These are phyloP conservation scores for Neurospora sp. DNA, from an alignment of 495 filamentous ascomycete genomes.

Conservation along the genomic window DNA sequence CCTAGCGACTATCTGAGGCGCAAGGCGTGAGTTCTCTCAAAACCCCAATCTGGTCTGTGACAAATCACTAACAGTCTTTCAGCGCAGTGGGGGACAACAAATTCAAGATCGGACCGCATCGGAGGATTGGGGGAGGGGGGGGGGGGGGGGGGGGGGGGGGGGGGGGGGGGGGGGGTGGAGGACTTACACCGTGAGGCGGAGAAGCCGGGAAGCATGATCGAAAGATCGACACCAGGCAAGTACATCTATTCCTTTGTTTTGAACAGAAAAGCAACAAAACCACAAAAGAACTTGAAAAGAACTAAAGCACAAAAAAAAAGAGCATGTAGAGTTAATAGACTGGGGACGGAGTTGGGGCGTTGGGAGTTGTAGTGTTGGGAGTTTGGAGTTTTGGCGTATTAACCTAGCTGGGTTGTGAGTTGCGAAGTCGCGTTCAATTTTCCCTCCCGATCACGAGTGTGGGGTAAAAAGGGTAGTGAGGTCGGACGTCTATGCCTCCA, in stretches of 20 bases:
- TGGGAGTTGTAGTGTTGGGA: not conserved
- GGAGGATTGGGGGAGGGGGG: not conserved
- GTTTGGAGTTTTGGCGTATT: not conserved
- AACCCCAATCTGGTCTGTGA: not conserved
- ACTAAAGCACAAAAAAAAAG: not conserved
- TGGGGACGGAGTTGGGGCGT: not conserved
- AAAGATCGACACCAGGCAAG: not conserved
- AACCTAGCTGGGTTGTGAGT: not conserved
- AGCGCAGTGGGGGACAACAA: not conserved
- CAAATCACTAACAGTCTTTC: not conserved
- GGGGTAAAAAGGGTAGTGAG: not conserved
- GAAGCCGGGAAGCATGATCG: not conserved
- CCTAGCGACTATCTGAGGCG: not conserved
- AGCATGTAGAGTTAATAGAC: not conserved
- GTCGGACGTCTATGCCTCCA: not conserved
- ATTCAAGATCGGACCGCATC: not conserved
- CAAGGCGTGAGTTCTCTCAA: not conserved
- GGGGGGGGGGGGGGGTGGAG: not conserved
- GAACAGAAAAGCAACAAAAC: not conserved
- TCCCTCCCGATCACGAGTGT: not conserved
- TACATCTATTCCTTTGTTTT: not conserved
- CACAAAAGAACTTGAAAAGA: not conserved
- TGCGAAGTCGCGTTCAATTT: not conserved
- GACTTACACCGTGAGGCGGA: not conserved
- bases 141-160: not conserved